Evolutionary conservation across 495 filamentous ascomycete genomes (phyloP).

Genomic region (Podospora pseudopauciseta): DNA sequence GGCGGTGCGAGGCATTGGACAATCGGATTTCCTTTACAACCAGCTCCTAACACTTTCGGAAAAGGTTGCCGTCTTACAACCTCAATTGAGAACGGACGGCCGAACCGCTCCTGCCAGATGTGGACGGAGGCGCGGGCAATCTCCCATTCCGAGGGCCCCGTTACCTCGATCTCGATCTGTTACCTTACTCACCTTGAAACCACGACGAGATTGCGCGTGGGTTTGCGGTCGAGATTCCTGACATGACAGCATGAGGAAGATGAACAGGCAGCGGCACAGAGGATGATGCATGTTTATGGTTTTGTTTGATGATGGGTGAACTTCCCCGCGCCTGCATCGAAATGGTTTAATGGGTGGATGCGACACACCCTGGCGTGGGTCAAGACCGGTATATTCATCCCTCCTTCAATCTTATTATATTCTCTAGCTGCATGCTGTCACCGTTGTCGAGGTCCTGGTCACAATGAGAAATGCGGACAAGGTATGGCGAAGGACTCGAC

Average conservation of each 20-base stretch:
- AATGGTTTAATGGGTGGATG: background rate
- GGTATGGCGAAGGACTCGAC: background rate
- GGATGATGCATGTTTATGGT: background rate
- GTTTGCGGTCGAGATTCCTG: too few relatives aligned
- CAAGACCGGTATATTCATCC: background rate
- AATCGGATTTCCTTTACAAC: background rate
- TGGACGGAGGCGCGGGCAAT: background rate
- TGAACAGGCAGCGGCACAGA: background rate
- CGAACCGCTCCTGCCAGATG: background rate
- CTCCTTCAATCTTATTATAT: background rate
- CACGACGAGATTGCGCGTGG: background rate
- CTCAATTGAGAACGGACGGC: background rate
- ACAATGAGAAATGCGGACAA: background rate
- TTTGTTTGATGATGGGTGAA: background rate
- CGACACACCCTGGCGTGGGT: background rate
- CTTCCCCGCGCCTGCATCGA: background rate
- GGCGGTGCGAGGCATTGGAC: conserved; percentile 1
- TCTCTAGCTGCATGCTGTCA: background rate
- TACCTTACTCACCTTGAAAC: background rate
- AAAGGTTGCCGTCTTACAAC: background rate
- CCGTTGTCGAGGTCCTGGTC: background rate
- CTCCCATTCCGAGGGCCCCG: background rate
- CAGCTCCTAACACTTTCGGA: background rate
- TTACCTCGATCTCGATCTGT: background rate
- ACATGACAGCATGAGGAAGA: background rate